Conservation (phyloP, 2,329 filamentous ascomycete genomes). For the Penicillium thymicola region DNA sequence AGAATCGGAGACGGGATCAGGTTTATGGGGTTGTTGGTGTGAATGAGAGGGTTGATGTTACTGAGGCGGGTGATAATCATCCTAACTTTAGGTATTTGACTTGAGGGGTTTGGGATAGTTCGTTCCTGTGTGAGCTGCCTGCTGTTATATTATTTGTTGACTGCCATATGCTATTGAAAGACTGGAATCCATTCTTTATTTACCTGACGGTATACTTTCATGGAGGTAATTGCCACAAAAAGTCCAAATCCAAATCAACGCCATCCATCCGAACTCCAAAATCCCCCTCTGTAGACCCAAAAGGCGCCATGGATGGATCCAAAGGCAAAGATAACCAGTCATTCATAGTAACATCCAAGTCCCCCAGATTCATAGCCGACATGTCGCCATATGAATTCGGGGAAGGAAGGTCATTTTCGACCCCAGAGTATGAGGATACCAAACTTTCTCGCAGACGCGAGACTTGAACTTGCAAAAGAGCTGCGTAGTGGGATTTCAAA, state of each 20-base stretch:
- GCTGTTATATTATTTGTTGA: neutral
- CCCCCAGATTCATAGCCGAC: neutral
- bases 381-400: neutral
- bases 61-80: conserved; percentile 21
- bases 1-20: conserved; percentile 22
- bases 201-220: neutral
- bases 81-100: conserved; percentile 23
- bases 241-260: neutral
- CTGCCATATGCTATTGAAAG: neutral
- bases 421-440: neutral
- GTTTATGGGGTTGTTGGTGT: conserved; percentile 19
- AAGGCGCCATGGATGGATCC: neutral
- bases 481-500: neutral
- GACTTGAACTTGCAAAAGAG: neutral
- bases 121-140: neutral
- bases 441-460: neutral
- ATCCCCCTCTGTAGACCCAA: neutral
- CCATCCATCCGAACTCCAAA: neutral
- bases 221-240: neutral
- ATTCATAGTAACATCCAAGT: neutral
- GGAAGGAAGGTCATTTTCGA: neutral
- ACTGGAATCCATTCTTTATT: neutral
- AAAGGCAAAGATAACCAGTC: neutral
- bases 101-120: conserved; percentile 1
- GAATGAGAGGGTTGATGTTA: conserved; percentile 23